phyloP scores from a whole-genome alignment of 2,329 filamentous ascomycete genomes.

The Xylaria hypoxylon region DNA sequence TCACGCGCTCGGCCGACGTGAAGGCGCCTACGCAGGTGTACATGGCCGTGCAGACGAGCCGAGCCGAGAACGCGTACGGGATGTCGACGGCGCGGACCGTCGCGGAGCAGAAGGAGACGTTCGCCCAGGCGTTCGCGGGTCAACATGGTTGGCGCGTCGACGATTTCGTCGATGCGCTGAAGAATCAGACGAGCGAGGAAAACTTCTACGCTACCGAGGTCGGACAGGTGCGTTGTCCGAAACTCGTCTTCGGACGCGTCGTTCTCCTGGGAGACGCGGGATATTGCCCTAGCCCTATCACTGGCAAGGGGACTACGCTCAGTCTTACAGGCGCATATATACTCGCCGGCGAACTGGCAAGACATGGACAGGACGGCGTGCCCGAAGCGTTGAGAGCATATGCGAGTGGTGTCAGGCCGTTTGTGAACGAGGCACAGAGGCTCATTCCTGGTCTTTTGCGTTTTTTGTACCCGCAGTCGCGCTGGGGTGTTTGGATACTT shows the following conservation, averaged over 20 bases:
- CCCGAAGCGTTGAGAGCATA: constrained; percentile 56
- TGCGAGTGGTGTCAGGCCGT: constrained; percentile 58
- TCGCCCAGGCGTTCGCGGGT: constrained; percentile 51
- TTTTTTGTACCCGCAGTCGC: constrained; percentile 39
- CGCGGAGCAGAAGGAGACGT: constrained; percentile 43
- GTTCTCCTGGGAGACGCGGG: constrained; percentile 67
- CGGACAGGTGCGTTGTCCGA: constrained; percentile 58
- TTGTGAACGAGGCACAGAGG: constrained; percentile 57
- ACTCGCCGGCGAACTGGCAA: constrained; percentile 64
- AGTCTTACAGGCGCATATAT: constrained; percentile 65
- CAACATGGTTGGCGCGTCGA: constrained; percentile 15
- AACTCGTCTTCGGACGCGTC: constrained; percentile 60
- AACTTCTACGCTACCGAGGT: constrained; percentile 62
- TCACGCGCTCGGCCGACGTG: constrained; percentile 51
- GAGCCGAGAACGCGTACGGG: constrained; percentile 4
- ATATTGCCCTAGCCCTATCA: constrained; percentile 60
- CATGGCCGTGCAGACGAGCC: constrained; percentile 41
- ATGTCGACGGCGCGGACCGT: constrained; percentile 30
- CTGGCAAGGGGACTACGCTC: constrained; percentile 64
- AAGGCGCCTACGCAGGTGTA: constrained; percentile 51
- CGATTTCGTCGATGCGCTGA: constrained; percentile 4
- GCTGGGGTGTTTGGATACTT: constrained; percentile 41
- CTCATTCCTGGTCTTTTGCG: constrained; percentile 39
- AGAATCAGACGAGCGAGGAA: constrained; percentile 39
- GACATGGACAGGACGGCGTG: constrained; percentile 44